Evolutionary conservation across 2,329 filamentous ascomycete genomes (phyloP).

Genomic region (Fragosphaeria purpurea): DNA sequence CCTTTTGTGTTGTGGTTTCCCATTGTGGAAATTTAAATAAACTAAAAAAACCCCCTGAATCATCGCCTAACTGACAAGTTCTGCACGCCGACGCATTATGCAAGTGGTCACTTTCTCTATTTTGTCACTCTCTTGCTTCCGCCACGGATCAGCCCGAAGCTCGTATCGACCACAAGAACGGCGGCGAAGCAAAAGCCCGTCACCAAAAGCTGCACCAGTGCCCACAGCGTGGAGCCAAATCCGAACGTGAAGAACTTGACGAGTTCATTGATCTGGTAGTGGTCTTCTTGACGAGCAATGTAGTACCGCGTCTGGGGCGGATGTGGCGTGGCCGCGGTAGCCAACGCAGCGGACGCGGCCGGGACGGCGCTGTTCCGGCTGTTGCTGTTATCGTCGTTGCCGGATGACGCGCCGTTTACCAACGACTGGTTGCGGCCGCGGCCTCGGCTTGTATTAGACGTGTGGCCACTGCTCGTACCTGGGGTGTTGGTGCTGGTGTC

Average conservation of each 20-base stretch:
- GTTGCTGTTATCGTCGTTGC: too few species aligned
- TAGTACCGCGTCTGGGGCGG: conserved; percentile 44
- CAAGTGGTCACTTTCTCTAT: not conserved
- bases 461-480: too few species aligned
- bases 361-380: too few species aligned
- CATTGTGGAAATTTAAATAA: too few species aligned
- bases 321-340: not conserved
- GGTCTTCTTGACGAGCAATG: conserved; percentile 67
- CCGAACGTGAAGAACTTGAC: conserved; percentile 61
- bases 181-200: conserved; percentile 56
- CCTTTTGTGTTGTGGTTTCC: too few species aligned
- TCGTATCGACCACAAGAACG: conserved; percentile 19
- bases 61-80: too few species aligned
- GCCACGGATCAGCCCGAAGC: not conserved
- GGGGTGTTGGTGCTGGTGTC: not conserved
- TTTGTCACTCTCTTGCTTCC: not conserved
- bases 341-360: too few species aligned
- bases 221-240: conserved; percentile 43
- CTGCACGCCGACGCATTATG: not conserved
- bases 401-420: not conserved
- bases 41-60: too few species aligned
- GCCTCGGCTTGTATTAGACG: too few species aligned
- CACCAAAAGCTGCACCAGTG: conserved; percentile 36
- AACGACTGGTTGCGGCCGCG: not conserved
- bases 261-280: conserved; percentile 70